These are phyloP conservation scores for Schoenoplectus triqueter DNA, from an alignment of 202 grass and related monocot species.

Conservation along the genomic window DNA sequence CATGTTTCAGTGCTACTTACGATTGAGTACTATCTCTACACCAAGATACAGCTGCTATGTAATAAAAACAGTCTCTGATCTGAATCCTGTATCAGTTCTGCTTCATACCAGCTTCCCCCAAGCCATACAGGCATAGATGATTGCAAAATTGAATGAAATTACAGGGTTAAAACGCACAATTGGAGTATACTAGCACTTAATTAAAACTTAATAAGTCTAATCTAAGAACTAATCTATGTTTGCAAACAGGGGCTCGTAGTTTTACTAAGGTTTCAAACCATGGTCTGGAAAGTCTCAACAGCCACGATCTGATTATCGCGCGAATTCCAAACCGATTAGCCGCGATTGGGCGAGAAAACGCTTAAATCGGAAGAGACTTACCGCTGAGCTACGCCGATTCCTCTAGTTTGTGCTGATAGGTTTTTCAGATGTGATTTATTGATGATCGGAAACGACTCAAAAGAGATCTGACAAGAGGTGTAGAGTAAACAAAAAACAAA, in stretches of 20 bases:
- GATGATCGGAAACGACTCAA: neutral
- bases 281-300: neutral
- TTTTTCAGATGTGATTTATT: neutral
- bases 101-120: neutral
- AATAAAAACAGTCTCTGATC: neutral
- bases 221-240: neutral
- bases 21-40: neutral
- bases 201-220: neutral
- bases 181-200: neutral
- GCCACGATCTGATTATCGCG: neutral
- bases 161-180: neutral
- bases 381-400: neutral
- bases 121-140: neutral
- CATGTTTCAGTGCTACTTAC: neutral
- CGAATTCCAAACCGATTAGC: neutral
- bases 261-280: neutral
- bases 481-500: neutral
- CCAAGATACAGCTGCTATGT: neutral
- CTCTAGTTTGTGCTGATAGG: neutral
- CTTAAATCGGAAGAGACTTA: conserved; percentile 7
- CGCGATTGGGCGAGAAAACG: neutral
- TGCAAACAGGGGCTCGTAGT: neutral
- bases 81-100: neutral
- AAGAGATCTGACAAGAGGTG: conserved; percentile 6
- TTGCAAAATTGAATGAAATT: conserved; percentile 14